Conservation (phyloP, 2,329 filamentous ascomycete species). For the Fonsecaea monophora region DNA sequence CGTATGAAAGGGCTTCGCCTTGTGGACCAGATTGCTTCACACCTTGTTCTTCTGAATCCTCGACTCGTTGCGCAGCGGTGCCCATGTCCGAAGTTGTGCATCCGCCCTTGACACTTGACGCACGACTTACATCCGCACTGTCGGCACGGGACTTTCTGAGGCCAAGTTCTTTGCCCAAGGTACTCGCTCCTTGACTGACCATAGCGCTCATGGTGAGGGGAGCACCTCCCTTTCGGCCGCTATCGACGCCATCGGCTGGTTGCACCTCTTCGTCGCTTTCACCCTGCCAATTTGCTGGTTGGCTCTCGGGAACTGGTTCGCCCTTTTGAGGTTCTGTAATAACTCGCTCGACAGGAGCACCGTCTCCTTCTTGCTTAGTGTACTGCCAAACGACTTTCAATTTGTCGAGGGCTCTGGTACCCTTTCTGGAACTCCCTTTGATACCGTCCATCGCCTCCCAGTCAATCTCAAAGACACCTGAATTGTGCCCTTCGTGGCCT, state of each 20-base stretch:
- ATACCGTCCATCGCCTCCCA: slow-evolving; percentile 90
- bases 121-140: slow-evolving; percentile 72
- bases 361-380: slow-evolving; percentile 40
- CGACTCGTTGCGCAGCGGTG: slow-evolving; percentile 25
- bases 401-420: slow-evolving; percentile 78
- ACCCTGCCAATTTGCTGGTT: slow-evolving; percentile 77
- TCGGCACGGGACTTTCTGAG: slow-evolving; percentile 69
- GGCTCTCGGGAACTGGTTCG: slow-evolving; percentile 72
- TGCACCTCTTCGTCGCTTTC: slow-evolving; percentile 46
- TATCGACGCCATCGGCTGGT: slow-evolving; percentile 37
- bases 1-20: slow-evolving; percentile 27
- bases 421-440: slow-evolving; percentile 85
- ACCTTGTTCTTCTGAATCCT: slow-evolving; percentile 48
- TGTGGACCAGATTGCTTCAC: slow-evolving; percentile 47
- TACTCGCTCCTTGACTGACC: slow-evolving; percentile 44
- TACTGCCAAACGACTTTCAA: slow-evolving; percentile 85
- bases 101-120: slow-evolving; percentile 68
- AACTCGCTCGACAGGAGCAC: slow-evolving; percentile 47
- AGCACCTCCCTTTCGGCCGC: slow-evolving; percentile 30
- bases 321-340: slow-evolving; percentile 71
- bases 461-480: slow-evolving; percentile 73
- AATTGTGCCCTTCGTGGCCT: slow-evolving; percentile 67
- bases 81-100: slow-evolving; percentile 44
- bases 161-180: slow-evolving; percentile 69
- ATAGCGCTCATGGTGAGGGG: slow-evolving; percentile 34